These are phyloP conservation scores for Lasiosphaeria hispida DNA, from an alignment of 495 filamentous ascomycete genomes.

Conservation along the genomic window DNA sequence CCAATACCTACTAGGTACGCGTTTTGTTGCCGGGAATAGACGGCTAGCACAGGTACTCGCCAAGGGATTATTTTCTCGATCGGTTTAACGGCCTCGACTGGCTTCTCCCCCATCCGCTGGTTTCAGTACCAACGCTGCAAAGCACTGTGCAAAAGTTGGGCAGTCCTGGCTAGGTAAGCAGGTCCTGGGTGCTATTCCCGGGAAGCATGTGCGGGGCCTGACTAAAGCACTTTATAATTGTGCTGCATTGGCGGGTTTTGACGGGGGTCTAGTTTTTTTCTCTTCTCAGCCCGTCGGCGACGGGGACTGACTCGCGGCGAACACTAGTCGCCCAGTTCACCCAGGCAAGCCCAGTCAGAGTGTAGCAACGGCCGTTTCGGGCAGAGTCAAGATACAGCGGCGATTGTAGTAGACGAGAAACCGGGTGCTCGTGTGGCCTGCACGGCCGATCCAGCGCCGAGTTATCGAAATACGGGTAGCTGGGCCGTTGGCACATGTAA, in stretches of 20 bases:
- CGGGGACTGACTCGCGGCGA: conserved; percentile 1
- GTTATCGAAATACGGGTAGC: too few relatives aligned
- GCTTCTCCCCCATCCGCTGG: background rate
- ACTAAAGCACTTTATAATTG: conserved; percentile 9
- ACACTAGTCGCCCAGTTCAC: too few relatives aligned
- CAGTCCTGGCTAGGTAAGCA: too few relatives aligned
- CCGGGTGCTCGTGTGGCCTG: background rate
- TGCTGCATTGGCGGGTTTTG: conserved; percentile 1
- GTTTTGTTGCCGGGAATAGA: background rate
- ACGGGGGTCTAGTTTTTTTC: background rate
- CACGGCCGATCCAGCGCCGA: too few relatives aligned
- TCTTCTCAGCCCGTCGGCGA: background rate
- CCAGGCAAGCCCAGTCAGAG: too few relatives aligned
- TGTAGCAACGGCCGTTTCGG: conserved; percentile 2
- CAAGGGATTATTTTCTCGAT: background rate
- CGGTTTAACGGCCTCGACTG: background rate
- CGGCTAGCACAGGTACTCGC: background rate
- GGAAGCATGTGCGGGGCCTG: conserved; percentile 2
- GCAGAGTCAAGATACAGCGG: background rate
- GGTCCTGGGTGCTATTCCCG: background rate
- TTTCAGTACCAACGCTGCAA: too few relatives aligned
- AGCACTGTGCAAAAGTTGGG: too few relatives aligned
- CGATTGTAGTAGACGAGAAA: background rate
- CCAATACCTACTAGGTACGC: background rate
- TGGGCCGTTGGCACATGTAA: too few relatives aligned